phyloP scores from a whole-genome alignment of 2,329 filamentous ascomycete species.

The Nemania sp. region DNA sequence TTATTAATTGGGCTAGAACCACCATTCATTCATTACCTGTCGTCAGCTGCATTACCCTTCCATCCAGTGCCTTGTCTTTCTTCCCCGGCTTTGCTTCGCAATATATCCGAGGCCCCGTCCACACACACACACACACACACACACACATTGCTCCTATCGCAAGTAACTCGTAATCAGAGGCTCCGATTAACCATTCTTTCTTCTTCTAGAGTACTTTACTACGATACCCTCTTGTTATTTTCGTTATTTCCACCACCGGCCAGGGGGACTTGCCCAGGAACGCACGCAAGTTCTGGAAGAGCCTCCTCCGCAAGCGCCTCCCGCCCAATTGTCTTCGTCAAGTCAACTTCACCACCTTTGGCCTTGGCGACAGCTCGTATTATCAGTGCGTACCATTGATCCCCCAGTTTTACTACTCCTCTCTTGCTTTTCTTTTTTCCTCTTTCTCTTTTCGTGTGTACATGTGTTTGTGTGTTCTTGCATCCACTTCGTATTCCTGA shows the following conservation, averaged over 20 bases:
- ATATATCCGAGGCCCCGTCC: neutral
- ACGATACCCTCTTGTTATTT: slow-evolving; percentile 72
- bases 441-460: neutral
- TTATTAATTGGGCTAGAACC: neutral
- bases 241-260: slow-evolving; percentile 91
- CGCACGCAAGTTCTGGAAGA: slow-evolving; percentile 84
- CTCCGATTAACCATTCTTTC: slow-evolving; percentile 8
- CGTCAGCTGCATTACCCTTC: neutral
- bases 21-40: neutral
- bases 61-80: neutral
- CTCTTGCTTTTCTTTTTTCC: neutral
- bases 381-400: slow-evolving; percentile 72
- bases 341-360: slow-evolving; percentile 85
- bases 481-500: neutral
- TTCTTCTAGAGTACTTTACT: slow-evolving; percentile 62
- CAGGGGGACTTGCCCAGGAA: slow-evolving; percentile 94
- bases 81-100: neutral
- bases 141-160: neutral
- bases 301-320: slow-evolving; percentile 82
- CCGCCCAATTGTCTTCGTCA: slow-evolving; percentile 74
- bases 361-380: slow-evolving; percentile 94
- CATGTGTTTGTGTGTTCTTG: no score
- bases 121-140: no score
- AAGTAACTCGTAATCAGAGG: neutral
- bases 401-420: neutral